Evolutionary conservation across 1,139 yeast genomes (phyloP), one percentile per base, ranked within the genome.

Genomic region (Yamadazyma songkhlaensis): DNA sequence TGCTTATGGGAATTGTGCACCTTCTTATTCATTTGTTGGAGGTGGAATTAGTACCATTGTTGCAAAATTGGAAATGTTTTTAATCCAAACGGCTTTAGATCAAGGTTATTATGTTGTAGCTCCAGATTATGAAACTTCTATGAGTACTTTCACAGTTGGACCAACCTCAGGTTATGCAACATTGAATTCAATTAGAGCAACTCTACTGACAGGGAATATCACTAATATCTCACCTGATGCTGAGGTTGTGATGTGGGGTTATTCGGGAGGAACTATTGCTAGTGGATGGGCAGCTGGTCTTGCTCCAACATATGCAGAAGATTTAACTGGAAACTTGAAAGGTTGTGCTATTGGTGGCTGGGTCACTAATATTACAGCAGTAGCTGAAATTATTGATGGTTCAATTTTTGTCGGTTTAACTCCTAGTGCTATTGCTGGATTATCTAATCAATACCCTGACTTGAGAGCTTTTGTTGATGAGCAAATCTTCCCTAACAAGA

Each of bases 281-380:
- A 45, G 62, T 20, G 55, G 57, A 1, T 64, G 69, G 69, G 66
- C 67, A 2, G 54, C 67, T 6, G 49, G 60, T 10, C 45, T 62
- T 24, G 62, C 57, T 22, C 62, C 63, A 3, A 29, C 37, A 2
- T 64, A 64, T 40, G 67, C 70, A 4, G 60, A 63, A 2, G 67
- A 62, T 9, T 49, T 64, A 31, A 34, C 34, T 10, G 21, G 40
- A 2, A 49, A 54, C 33, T 41, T 64, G 9, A 45, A 54, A 25
- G 67, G 67, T 9, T 57, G 54, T n/a, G 66, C 67, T 0, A 29
- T 59, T n/a, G 70, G 70, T 3, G 69, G 69, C 0, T 48, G 52
- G 31, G 54, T 60, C n/a, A 43, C 57, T 7, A 55, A 57, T 39
- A 53, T 39, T 36, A 53, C 42, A 25, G 32, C 40, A 3, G 51